These are phyloP conservation scores for Tetragonia tetragonoides DNA, from an alignment of 148 eudicot species.

Conservation along the genomic window DNA sequence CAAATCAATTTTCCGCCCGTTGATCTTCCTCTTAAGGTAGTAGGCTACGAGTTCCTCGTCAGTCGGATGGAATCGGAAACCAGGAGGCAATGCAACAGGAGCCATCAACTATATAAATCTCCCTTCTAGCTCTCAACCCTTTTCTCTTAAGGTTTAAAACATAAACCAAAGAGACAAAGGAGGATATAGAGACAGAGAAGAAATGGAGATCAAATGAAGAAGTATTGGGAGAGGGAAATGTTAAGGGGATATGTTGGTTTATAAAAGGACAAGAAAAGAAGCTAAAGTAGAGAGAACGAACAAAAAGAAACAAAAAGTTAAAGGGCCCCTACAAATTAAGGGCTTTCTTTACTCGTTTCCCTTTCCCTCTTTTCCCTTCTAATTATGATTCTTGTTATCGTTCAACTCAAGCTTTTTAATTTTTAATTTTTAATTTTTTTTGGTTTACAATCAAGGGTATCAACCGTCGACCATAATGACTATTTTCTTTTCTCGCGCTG, in stretches of 20 bases:
- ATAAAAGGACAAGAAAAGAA: constrained; percentile 18
- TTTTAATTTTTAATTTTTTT: neutral
- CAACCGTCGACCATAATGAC: no score
- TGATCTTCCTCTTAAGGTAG: constrained; percentile 76
- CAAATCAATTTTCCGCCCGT: constrained; percentile 61
- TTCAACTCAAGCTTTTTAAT: constrained; percentile 25
- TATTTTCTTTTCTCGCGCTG: no score
- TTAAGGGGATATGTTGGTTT: constrained; percentile 23
- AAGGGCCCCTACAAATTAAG: constrained; percentile 27
- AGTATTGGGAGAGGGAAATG: constrained; percentile 16
- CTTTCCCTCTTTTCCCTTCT: constrained; percentile 25
- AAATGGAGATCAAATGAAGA: neutral
- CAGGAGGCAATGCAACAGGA: constrained; percentile 84
- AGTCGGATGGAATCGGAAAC: constrained; percentile 79
- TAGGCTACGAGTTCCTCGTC: constrained; percentile 82
- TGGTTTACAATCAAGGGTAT: no score
- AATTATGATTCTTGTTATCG: constrained; percentile 34
- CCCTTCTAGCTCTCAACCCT: neutral
- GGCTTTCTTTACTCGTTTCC: constrained; percentile 3
- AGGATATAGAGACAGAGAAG: constrained; percentile 3
- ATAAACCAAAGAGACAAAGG: neutral
- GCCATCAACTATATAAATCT: constrained; percentile 38
- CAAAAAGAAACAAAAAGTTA: constrained; percentile 35
- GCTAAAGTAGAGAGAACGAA: constrained; percentile 5
- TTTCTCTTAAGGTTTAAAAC: constrained; percentile 2